These are phyloP conservation scores for Colletotrichum eleusines DNA, from an alignment of 2,329 filamentous ascomycete genomes.

Conservation along the genomic window DNA sequence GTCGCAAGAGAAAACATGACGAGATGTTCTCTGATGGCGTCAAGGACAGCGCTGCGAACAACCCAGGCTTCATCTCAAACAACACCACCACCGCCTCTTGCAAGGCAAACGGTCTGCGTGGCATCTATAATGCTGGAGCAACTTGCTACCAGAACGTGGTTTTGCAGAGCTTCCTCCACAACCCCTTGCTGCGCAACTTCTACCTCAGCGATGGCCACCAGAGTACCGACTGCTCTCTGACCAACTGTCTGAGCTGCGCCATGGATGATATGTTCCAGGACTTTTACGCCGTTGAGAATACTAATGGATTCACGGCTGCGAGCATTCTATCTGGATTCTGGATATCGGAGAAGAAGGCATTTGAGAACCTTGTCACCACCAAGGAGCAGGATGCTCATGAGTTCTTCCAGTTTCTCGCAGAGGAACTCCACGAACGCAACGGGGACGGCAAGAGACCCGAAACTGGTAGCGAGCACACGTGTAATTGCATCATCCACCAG, in stretches of 20 bases:
- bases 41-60: slow-evolving; percentile 64
- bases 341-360: slow-evolving; percentile 82
- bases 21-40: slow-evolving; percentile 74
- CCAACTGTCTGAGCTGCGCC: slow-evolving; percentile 75
- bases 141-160: slow-evolving; percentile 99
- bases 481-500: slow-evolving; percentile 92
- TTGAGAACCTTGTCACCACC: slow-evolving; percentile 85
- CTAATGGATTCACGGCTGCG: slow-evolving; percentile 90
- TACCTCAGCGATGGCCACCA: slow-evolving; percentile 93
- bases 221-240: slow-evolving; percentile 75
- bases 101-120: slow-evolving; percentile 86
- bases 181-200: slow-evolving; percentile 90
- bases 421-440: slow-evolving; percentile 89
- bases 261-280: slow-evolving; percentile 82
- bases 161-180: slow-evolving; percentile 92
- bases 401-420: slow-evolving; percentile 95
- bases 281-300: slow-evolving; percentile 79
- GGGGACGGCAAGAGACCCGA: slow-evolving; percentile 75
- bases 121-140: slow-evolving; percentile 97
- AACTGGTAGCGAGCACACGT: slow-evolving; percentile 72
- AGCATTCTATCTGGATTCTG: slow-evolving; percentile 91
- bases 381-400: slow-evolving; percentile 98
- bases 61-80: slow-evolving; percentile 79
- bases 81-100: slow-evolving; percentile 87
- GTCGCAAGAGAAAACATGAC: slow-evolving; percentile 81